Evolutionary conservation across 306 rosid species (phyloP).

Genomic region (Fagus sylvatica): DNA sequence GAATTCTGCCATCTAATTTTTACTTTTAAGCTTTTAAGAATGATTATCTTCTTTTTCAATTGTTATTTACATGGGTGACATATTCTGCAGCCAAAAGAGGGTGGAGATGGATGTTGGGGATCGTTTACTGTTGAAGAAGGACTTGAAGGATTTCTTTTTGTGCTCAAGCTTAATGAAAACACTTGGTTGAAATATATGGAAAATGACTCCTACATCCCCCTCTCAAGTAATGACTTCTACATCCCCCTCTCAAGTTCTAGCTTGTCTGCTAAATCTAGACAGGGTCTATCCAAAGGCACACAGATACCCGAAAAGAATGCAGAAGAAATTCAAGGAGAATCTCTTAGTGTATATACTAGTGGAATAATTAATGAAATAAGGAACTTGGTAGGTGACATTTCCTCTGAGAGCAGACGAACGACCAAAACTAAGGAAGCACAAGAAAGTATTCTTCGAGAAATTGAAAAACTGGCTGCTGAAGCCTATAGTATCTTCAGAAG

Average conservation of each 20-base stretch:
- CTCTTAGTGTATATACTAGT: slow-evolving; percentile 49
- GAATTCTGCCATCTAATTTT: neutral
- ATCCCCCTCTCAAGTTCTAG: slow-evolving; percentile 57
- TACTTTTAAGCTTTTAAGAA: slow-evolving; percentile 4
- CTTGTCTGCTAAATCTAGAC: slow-evolving; percentile 27
- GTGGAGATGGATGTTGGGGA: slow-evolving; percentile 56
- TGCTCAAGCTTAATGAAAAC: slow-evolving; percentile 65
- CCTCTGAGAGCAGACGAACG: slow-evolving; percentile 55
- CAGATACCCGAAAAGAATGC: slow-evolving; percentile 31
- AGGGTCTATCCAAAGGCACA: slow-evolving; percentile 32
- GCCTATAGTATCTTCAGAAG: slow-evolving; percentile 87
- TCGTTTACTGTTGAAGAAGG: slow-evolving; percentile 71
- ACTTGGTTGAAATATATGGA: slow-evolving; percentile 70
- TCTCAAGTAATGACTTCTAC: slow-evolving; percentile 43
- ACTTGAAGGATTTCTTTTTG: slow-evolving; percentile 77
- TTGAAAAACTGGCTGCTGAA: slow-evolving; percentile 92
- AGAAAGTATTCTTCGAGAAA: slow-evolving; percentile 85
- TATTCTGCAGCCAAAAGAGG: slow-evolving; percentile 66
- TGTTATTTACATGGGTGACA: slow-evolving; percentile 8
- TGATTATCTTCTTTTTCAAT: slow-evolving; percentile 18
- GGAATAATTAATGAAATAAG: slow-evolving; percentile 79
- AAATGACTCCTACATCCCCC: slow-evolving; percentile 76
- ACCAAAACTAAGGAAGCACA: slow-evolving; percentile 74
- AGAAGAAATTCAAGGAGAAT: slow-evolving; percentile 43
- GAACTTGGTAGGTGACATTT: slow-evolving; percentile 69